phyloP scores from a whole-genome alignment of 1,139 yeast species.

The Yamadazyma oceani region DNA sequence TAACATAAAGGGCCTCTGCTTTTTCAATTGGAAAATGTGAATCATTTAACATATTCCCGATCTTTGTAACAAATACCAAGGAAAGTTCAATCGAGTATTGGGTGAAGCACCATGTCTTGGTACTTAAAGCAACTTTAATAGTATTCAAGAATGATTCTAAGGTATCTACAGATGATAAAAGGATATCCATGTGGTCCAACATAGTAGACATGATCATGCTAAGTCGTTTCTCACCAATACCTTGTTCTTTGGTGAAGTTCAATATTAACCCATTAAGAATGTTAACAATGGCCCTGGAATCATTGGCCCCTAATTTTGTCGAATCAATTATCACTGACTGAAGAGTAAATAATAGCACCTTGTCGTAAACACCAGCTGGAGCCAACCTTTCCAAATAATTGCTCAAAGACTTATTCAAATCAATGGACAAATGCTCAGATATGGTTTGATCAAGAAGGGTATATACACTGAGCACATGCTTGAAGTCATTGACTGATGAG shows the following conservation, averaged over 20 bases:
- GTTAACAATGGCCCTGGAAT: conserved; percentile 10
- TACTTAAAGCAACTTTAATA: conserved; percentile 38
- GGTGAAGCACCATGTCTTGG: conserved; percentile 58
- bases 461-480: conserved; percentile 11
- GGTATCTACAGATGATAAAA: background rate
- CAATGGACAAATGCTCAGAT: background rate
- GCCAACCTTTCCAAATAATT: conserved; percentile 15
- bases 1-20: conserved; percentile 23
- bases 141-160: conserved; percentile 1
- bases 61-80: conserved; percentile 34
- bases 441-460: background rate
- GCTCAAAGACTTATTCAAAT: conserved; percentile 12
- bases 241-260: conserved; percentile 9
- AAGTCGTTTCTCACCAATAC: conserved; percentile 5
- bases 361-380: background rate
- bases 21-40: conserved; percentile 1
- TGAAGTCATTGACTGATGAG: background rate
- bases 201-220: conserved; percentile 8
- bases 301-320: conserved; percentile 8
- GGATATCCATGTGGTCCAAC: background rate
- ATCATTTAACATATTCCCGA: conserved; percentile 13
- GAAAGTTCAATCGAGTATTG: conserved; percentile 67
- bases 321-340: conserved; percentile 8
- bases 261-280: conserved; percentile 8
- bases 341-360: conserved; percentile 5